Base-by-base conservation (phyloP, 805 yeast genomes). In the Lipomyces yamadae region DNA sequence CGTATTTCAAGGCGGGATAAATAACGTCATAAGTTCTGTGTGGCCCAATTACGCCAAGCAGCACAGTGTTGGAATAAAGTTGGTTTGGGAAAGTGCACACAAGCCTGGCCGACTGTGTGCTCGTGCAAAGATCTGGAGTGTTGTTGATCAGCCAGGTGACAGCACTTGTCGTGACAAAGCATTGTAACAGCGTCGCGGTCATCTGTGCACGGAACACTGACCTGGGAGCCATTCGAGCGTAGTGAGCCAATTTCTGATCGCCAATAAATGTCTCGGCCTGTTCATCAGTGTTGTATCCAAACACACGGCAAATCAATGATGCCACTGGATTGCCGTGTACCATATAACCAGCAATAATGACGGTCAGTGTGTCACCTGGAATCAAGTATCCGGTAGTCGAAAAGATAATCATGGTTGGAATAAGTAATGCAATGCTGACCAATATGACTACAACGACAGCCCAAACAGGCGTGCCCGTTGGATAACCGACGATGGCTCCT, bases 21-120 rank as follows among this genome's bases (percentile, higher is more conserved):
- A 85, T 75, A 2, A 84, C 83, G 24, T 78, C 73, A 73, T 87
- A 87, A 52, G 86, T 85, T 69, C 87, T 82, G 34, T 82, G 80
- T 1, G 91, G 90, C 4, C 91, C 90, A 70, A 88, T 82, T 5
- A 80, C 73, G 63, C 90, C 91, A 90, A 90, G 87, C 50, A 86
- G 75, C 29, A 87, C 81, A 0, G 89, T 82, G 2, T 90, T 84
- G 52, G 82, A 79, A 76, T 79, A 86, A 74, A 84, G 85, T 13
- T 83, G 80, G 53, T 77, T 77, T 30, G 81, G 80, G 37, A 76
- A 75, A 2, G 84, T 82, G 72, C 87, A 84, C 0, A 82, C 79
- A 74, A 85, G 85, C 59, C 79, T 79, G 58, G 81, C 78, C 4
- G 72, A 64, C 69, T 85, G 86, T 33, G 74, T 63, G 8, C 77